Evolutionary conservation across 1,139 yeast species (phyloP).

Genomic region (Petasospora rhodanensis): DNA sequence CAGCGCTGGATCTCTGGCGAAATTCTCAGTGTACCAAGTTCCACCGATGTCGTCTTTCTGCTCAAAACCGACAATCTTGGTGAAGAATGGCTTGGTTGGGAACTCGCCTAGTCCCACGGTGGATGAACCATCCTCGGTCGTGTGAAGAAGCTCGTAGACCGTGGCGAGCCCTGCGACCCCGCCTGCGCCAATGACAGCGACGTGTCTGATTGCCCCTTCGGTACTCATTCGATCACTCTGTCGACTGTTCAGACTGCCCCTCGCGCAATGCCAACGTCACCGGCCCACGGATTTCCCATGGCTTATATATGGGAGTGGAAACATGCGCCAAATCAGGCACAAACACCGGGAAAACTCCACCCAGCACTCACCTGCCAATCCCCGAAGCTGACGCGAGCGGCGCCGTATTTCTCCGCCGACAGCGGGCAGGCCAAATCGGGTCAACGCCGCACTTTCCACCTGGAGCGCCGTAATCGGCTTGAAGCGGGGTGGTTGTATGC

Average conservation of each 20-base stretch:
- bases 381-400: too few relatives aligned
- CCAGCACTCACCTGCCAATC: too few relatives aligned
- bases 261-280: too few relatives aligned
- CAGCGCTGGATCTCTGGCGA: slow-evolving; percentile 19
- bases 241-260: too few relatives aligned
- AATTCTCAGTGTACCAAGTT: slow-evolving; percentile 30
- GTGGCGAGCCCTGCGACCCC: slow-evolving; percentile 32
- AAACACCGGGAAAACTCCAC: too few relatives aligned
- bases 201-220: slow-evolving; percentile 14
- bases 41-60: slow-evolving; percentile 34
- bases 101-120: slow-evolving; percentile 11
- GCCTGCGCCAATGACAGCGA: slow-evolving; percentile 35
- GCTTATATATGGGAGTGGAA: too few relatives aligned
- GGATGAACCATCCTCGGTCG: slow-evolving; percentile 24
- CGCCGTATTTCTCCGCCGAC: too few relatives aligned
- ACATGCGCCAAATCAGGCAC: too few relatives aligned
- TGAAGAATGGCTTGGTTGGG: slow-evolving; percentile 24
- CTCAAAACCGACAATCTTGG: slow-evolving; percentile 34
- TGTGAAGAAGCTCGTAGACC: slow-evolving; percentile 28
- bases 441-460: slow-evolving; percentile 1
- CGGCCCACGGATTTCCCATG: too few relatives aligned
- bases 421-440: slow-evolving; percentile 6
- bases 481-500: too few relatives aligned
- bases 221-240: too few relatives aligned
- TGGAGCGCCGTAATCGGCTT: too few relatives aligned